phyloP scores from a whole-genome alignment of 768 basidiomycete genomes.

The Mycena alexandri region DNA sequence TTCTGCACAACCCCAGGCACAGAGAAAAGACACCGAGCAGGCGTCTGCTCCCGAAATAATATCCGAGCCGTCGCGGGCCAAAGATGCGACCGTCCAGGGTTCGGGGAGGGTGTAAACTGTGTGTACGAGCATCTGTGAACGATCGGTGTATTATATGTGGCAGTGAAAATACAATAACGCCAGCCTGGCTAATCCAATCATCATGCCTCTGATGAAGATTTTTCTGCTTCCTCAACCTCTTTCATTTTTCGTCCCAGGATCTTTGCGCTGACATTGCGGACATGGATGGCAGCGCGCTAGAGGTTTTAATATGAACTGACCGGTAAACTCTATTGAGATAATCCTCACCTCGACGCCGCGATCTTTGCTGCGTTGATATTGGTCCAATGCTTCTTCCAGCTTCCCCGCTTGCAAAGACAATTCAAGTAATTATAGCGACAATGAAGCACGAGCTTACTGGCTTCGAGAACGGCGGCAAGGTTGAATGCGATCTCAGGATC shows the following conservation, averaged over 20 bases:
- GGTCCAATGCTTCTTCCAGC: constrained; percentile 82
- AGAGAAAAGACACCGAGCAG: constrained; percentile 1
- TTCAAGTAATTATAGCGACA: constrained; percentile 50
- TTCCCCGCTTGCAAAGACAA: constrained; percentile 68
- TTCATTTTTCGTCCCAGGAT: constrained; percentile 75
- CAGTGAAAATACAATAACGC: constrained; percentile 22
- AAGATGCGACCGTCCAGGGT: background rate
- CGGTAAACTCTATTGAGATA: background rate
- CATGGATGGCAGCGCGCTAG: constrained; percentile 79
- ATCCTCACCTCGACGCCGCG: constrained; percentile 71
- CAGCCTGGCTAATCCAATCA: constrained; percentile 15
- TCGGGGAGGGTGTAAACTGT: constrained; percentile 12
- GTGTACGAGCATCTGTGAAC: background rate
- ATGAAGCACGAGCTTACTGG: constrained; percentile 68
- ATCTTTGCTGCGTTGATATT: constrained; percentile 85
- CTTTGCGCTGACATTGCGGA: constrained; percentile 89
- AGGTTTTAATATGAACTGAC: constrained; percentile 3
- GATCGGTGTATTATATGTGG: constrained; percentile 26
- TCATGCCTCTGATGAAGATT: constrained; percentile 39
- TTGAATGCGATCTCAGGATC: constrained; percentile 95
- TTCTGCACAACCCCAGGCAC: constrained; percentile 3
- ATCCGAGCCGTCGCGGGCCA: background rate
- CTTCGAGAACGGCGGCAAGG: constrained; percentile 91
- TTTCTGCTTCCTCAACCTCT: constrained; percentile 55
- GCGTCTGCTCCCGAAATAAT: background rate